Evolutionary conservation across 2,329 filamentous ascomycete genomes (phyloP).

Genomic region (Venturia pyrina): DNA sequence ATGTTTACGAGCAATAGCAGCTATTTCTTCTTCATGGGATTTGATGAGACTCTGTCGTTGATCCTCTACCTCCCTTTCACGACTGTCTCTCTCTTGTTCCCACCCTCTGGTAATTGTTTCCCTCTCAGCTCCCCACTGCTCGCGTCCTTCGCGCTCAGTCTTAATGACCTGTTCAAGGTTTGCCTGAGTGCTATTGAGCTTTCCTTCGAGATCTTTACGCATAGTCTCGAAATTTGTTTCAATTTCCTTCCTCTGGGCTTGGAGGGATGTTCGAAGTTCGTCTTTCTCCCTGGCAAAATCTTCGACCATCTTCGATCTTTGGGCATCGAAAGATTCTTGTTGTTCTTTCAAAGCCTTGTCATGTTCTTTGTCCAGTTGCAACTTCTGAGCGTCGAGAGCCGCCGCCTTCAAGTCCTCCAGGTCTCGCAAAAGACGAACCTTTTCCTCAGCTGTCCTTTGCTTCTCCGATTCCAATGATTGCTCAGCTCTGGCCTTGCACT

Average conservation of each 20-base stretch:
- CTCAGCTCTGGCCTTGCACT: constrained; percentile 29
- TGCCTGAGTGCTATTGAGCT: background rate
- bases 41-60: constrained; percentile 34
- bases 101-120: constrained; percentile 28
- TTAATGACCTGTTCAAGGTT: constrained; percentile 7
- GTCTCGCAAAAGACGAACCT: constrained; percentile 1
- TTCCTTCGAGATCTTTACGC: constrained; percentile 3
- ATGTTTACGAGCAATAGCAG: constrained; percentile 18
- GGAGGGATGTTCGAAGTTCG: constrained; percentile 17
- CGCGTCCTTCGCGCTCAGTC: constrained; percentile 18
- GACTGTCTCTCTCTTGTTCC: constrained; percentile 39
- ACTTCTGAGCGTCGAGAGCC: constrained; percentile 23
- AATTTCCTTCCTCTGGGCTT: constrained; percentile 3
- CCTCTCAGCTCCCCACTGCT: constrained; percentile 37
- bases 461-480: constrained; percentile 15
- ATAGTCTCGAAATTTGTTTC: constrained; percentile 2
- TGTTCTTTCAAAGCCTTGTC: constrained; percentile 29
- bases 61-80: constrained; percentile 42
- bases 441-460: constrained; percentile 23
- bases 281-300: constrained; percentile 25
- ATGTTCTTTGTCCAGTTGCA: constrained; percentile 23
- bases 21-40: constrained; percentile 18
- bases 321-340: constrained; percentile 34
- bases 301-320: constrained; percentile 34
- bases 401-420: constrained; percentile 14